Evolutionary conservation across 352 stramenopile species (phyloP).

Genomic region (Pythium phragmitis): DNA sequence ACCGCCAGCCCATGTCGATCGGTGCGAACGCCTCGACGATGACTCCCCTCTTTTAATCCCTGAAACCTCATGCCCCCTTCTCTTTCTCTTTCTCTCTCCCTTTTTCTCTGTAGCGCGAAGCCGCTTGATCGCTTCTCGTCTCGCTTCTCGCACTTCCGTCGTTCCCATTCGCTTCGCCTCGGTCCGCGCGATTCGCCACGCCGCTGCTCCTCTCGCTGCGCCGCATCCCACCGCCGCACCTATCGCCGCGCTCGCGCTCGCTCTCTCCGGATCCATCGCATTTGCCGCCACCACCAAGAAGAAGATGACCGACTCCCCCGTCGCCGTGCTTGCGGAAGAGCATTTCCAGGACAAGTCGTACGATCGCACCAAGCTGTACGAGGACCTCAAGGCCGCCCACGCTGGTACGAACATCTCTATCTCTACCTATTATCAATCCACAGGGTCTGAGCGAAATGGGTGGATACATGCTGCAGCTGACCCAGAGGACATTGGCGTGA

Average conservation of each 20-base stretch:
- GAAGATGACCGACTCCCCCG: constrained; percentile 58
- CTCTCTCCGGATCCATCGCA: constrained; percentile 22
- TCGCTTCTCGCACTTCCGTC: constrained; percentile 6
- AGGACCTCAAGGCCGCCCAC: constrained; percentile 45
- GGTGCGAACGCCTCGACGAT: constrained; percentile 5
- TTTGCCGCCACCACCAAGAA: constrained; percentile 8
- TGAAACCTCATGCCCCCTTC: neutral
- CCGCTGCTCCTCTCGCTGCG: neutral
- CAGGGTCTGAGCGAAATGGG: too few species aligned
- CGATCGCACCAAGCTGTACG: constrained; percentile 66
- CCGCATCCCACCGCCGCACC: neutral
- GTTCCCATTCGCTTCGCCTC: constrained; percentile 13
- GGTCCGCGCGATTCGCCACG: constrained; percentile 5
- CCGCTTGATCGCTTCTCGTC: constrained; percentile 17
- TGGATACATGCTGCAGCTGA: constrained; percentile 11
- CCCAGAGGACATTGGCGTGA: constrained; percentile 32
- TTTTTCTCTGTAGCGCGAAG: constrained; percentile 9
- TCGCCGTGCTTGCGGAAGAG: constrained; percentile 71
- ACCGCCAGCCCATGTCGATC: constrained; percentile 18
- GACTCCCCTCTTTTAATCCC: neutral
- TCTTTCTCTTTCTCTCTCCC: neutral
- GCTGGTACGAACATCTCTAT: constrained; percentile 5
- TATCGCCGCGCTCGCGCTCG: constrained; percentile 6
- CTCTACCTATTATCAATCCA: neutral
- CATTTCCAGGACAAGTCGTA: constrained; percentile 77